Percentiles rank a stretch among this genome's conserved stretches.
These are phyloP conservation scores for Heritiera littoralis DNA, from an alignment of 345 rosid genomes.

Conservation along the genomic window DNA sequence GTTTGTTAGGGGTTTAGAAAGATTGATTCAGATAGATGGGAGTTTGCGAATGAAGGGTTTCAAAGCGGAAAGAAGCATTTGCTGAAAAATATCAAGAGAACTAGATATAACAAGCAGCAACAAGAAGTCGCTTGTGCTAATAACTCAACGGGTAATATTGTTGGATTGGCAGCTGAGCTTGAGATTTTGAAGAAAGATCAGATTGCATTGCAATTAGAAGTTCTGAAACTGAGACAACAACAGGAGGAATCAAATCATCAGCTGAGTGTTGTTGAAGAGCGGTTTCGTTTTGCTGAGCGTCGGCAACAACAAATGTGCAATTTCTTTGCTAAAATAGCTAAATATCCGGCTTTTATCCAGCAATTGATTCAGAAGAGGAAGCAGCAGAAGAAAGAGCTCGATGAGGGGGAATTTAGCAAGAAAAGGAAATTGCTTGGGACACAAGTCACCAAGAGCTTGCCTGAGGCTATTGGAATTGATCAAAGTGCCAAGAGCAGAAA, in stretches of 20 bases:
- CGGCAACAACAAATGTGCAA: constrained; percentile 51
- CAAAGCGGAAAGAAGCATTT: constrained; percentile 59
- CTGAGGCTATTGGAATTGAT: constrained; percentile 8
- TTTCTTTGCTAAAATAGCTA: constrained; percentile 50
- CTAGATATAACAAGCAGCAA: constrained; percentile 38
- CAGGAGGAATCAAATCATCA: constrained; percentile 42
- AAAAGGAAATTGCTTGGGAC: constrained; percentile 37
- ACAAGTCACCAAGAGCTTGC: constrained; percentile 24
- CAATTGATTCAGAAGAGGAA: constrained; percentile 47
- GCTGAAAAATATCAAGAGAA: constrained; percentile 57
- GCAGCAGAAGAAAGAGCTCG: constrained; percentile 40
- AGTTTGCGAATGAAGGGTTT: constrained; percentile 62
- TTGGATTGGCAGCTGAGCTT: constrained; percentile 36
- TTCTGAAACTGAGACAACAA: constrained; percentile 44
- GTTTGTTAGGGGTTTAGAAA: constrained; percentile 61
- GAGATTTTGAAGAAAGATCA: constrained; percentile 45
- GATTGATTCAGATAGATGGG: constrained; percentile 66
- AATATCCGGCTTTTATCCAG: constrained; percentile 42
- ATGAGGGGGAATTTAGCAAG: constrained; percentile 34
- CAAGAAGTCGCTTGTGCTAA: constrained; percentile 13
- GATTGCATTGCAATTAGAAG: constrained; percentile 41
- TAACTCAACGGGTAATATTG: constrained; percentile 14
- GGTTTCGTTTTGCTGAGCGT: constrained; percentile 39
- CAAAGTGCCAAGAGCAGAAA: constrained; percentile 20
- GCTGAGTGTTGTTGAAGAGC: constrained; percentile 40